Evolutionary conservation across 2,329 filamentous ascomycete species (phyloP).

Genomic region (Cytospora piceicola): DNA sequence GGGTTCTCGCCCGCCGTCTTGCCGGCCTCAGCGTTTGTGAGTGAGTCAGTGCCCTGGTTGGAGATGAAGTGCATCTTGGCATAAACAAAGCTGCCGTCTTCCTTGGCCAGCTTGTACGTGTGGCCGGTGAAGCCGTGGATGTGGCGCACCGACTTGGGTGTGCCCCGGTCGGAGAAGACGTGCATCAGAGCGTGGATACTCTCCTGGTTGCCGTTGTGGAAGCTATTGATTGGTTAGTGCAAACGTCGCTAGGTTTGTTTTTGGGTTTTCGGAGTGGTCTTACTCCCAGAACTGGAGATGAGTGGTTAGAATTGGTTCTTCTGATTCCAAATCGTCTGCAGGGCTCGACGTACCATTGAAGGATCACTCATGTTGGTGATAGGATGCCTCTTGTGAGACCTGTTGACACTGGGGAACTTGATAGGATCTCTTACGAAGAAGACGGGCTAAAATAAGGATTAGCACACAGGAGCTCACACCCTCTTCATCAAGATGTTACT

Average conservation of each 20-base stretch:
- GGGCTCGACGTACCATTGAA: constrained; percentile 31
- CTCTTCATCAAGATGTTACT: neutral
- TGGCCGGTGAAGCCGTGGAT: constrained; percentile 61
- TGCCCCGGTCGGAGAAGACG: constrained; percentile 60
- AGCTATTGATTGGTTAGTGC: neutral
- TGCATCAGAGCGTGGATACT: constrained; percentile 62
- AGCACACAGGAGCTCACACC: neutral
- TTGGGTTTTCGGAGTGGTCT: too few species aligned
- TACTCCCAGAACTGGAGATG: neutral
- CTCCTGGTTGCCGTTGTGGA: constrained; percentile 62
- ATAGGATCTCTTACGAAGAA: constrained; percentile 77
- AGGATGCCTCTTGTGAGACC: constrained; percentile 76
- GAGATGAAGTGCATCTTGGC: constrained; percentile 58
- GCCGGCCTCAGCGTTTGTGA: constrained; percentile 54
- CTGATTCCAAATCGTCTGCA: neutral
- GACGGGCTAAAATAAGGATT: constrained; percentile 50
- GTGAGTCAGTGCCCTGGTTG: constrained; percentile 55
- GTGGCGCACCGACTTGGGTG: constrained; percentile 56
- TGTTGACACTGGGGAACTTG: constrained; percentile 75
- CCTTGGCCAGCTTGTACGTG: constrained; percentile 59
- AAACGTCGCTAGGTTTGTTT: too few species aligned
- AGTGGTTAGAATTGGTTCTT: neutral
- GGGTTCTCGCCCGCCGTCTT: constrained; percentile 52
- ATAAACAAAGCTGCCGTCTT: constrained; percentile 57
- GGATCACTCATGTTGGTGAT: constrained; percentile 67